These are phyloP conservation scores for Polyporus tsugae DNA, from an alignment of 1,284 basidiomycete genomes.

Conservation along the genomic window DNA sequence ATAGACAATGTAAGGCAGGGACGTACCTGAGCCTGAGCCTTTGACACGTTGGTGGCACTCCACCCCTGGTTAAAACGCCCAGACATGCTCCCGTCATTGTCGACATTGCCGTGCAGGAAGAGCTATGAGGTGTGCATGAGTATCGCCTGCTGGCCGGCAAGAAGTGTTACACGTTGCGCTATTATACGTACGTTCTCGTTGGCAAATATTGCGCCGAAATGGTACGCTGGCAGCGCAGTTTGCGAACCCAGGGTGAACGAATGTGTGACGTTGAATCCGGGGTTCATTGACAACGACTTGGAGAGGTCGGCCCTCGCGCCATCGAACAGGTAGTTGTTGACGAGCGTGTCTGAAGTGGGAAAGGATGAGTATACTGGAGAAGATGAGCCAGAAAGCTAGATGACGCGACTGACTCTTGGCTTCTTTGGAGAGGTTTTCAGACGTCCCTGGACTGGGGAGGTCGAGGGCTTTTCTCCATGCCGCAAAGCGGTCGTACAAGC, in stretches of 20 bases:
- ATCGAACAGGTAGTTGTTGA: slow-evolving; percentile 97
- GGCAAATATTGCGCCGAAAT: slow-evolving; percentile 94
- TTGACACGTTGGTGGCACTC: slow-evolving; percentile 83
- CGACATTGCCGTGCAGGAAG: slow-evolving; percentile 93
- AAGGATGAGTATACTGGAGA: not conserved
- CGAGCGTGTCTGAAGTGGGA: slow-evolving; percentile 74
- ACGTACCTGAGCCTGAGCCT: slow-evolving; percentile 87
- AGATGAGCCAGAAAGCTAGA: not conserved
- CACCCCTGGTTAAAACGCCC: slow-evolving; percentile 93
- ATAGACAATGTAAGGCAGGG: not conserved
- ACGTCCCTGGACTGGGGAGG: slow-evolving; percentile 87
- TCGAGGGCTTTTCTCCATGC: slow-evolving; percentile 84
- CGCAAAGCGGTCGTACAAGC: slow-evolving; percentile 76
- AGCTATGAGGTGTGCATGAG: slow-evolving; percentile 55
- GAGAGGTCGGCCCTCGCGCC: slow-evolving; percentile 96
- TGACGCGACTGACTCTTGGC: slow-evolving; percentile 69
- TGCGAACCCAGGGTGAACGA: slow-evolving; percentile 91
- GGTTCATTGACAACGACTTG: slow-evolving; percentile 93
- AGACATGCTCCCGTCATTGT: slow-evolving; percentile 92
- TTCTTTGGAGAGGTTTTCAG: slow-evolving; percentile 92
- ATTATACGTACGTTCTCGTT: slow-evolving; percentile 72
- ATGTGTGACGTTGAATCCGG: slow-evolving; percentile 98
- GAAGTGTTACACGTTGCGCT: not conserved
- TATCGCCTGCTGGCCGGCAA: not conserved
- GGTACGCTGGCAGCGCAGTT: slow-evolving; percentile 83